phyloP scores from a whole-genome alignment of 2,329 filamentous ascomycete species.

The Emergomyces pasteurianus region DNA sequence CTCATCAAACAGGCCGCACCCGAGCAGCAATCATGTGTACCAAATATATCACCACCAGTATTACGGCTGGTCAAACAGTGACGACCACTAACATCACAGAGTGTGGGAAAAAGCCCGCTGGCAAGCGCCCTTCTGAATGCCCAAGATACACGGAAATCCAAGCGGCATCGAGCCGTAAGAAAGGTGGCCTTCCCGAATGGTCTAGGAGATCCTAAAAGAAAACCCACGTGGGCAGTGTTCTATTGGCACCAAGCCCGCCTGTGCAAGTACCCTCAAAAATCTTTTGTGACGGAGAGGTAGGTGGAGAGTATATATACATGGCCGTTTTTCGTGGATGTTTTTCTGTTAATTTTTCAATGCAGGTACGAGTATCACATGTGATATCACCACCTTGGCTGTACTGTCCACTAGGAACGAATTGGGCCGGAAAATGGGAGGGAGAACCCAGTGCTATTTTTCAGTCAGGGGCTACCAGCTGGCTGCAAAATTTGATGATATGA shows the following conservation, averaged over 20 bases:
- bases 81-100: neutral
- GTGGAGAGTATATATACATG: no score
- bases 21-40: neutral
- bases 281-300: no score
- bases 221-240: neutral
- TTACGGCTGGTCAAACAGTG: neutral
- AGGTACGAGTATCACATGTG: no score
- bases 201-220: neutral
- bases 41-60: neutral
- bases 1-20: neutral
- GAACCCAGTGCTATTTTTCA: no score
- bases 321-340: no score
- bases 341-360: no score
- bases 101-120: neutral
- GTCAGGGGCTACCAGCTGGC: neutral
- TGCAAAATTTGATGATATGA: neutral
- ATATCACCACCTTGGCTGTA: no score
- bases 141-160: neutral
- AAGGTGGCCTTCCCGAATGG: neutral
- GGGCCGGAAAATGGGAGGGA: no score
- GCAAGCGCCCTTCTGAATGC: neutral
- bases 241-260: neutral
- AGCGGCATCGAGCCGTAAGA: neutral
- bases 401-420: no score
- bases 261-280: neutral